phyloP scores from a whole-genome alignment of 1,284 basidiomycete genomes.

The Malassezia brasiliensis region DNA sequence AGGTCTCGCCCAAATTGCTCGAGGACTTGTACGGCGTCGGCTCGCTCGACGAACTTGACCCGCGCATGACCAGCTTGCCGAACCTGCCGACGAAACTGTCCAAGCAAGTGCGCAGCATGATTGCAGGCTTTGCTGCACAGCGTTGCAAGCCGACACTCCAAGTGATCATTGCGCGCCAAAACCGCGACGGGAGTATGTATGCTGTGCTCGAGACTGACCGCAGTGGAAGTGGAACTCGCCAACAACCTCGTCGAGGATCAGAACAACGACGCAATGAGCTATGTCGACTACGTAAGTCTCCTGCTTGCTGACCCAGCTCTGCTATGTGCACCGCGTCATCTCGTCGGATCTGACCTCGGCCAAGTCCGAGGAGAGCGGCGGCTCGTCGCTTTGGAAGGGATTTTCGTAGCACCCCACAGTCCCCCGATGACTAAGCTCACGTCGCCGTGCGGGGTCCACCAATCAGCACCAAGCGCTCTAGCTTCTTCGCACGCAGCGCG shows the following conservation, averaged over 20 bases:
- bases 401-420: conserved; percentile 9
- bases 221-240: conserved; percentile 80
- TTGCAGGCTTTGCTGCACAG: conserved; percentile 61
- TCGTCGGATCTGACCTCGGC: conserved; percentile 35
- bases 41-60: conserved; percentile 63
- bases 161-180: conserved; percentile 76
- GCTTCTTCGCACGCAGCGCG: background rate
- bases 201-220: background rate
- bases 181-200: conserved; percentile 63
- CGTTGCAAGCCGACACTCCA: conserved; percentile 59
- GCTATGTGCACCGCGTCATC: conserved; percentile 45
- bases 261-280: conserved; percentile 78
- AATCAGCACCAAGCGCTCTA: background rate
- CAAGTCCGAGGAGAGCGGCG: conserved; percentile 20
- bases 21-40: conserved; percentile 78
- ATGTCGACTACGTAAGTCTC: conserved; percentile 38
- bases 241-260: conserved; percentile 95
- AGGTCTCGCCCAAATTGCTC: conserved; percentile 70
- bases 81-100: conserved; percentile 67
- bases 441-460: background rate
- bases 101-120: conserved; percentile 71
- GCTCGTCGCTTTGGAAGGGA: conserved; percentile 14
- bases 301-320: conserved; percentile 17
- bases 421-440: background rate
- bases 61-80: conserved; percentile 64